A percentile compares a stretch with the other conserved stretches of the same genome.
Evolutionary conservation across 352 stramenopile genomes (phyloP).

Genomic region (Phytophthora multivora): DNA sequence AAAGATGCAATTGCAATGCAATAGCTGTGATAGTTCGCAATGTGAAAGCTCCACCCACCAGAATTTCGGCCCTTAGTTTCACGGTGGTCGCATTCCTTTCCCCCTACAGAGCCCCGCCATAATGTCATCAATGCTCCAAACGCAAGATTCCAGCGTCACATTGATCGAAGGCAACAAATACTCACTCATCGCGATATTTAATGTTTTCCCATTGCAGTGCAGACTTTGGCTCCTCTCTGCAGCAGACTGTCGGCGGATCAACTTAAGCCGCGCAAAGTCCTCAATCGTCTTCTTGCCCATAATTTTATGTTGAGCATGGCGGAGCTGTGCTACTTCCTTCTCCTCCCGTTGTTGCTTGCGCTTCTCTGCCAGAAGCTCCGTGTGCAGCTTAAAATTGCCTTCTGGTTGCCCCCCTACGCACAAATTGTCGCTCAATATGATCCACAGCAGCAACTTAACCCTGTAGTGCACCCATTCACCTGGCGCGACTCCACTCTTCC

Average conservation of each 20-base stretch:
- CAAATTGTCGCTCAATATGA: background rate
- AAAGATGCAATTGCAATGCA: background rate
- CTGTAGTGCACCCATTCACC: background rate
- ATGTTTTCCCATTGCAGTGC: constrained; percentile 47
- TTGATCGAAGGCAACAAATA: background rate
- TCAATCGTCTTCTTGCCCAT: constrained; percentile 57
- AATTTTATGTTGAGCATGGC: constrained; percentile 46
- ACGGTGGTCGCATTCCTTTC: background rate
- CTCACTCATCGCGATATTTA: constrained; percentile 5
- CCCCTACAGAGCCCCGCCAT: background rate
- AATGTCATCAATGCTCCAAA: background rate
- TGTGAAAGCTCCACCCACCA: constrained; percentile 2
- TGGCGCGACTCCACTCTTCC: constrained; percentile 10
- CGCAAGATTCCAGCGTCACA: background rate
- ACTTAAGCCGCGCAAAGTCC: constrained; percentile 48
- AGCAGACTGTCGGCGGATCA: constrained; percentile 46
- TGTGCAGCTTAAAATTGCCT: constrained; percentile 34
- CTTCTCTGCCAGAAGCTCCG: constrained; percentile 23
- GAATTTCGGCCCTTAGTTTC: background rate
- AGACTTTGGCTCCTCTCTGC: constrained; percentile 40
- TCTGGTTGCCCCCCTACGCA: background rate
- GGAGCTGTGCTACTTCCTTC: constrained; percentile 34
- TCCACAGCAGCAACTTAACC: background rate
- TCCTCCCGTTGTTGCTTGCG: constrained; percentile 30
- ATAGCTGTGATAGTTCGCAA: too few species aligned